Conservation (phyloP, 2,329 filamentous ascomycete species). For the Fusarium sp. region DNA sequence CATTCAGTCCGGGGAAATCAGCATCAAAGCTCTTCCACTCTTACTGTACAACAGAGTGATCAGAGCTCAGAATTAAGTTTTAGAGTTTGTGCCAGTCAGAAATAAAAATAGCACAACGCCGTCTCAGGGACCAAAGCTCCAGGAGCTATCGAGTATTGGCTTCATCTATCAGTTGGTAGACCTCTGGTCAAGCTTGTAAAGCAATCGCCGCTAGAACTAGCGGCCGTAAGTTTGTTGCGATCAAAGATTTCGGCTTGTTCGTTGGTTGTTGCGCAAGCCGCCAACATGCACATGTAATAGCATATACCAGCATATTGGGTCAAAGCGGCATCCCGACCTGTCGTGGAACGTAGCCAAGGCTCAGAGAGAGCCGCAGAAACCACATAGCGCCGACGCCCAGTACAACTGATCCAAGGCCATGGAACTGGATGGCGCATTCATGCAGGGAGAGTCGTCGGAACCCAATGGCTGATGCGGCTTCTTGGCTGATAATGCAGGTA, state of each 20-base stretch:
- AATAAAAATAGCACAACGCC: neutral
- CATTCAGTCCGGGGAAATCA: neutral
- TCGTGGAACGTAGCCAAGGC: conserved; percentile 31
- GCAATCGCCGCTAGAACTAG: neutral
- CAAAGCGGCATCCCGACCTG: conserved; percentile 7
- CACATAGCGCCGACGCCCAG: conserved; percentile 10
- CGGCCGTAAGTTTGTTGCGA: neutral
- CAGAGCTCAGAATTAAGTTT: conserved; percentile 1
- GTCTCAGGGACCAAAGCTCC: neutral
- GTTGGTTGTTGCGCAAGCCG: neutral
- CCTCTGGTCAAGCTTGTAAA: neutral
- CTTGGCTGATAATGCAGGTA: neutral
- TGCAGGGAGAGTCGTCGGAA: conserved; percentile 1
- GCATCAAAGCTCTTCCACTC: neutral
- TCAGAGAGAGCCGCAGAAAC: conserved; percentile 8
- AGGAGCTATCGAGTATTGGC: neutral
- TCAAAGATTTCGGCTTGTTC: neutral
- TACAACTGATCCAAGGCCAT: conserved; percentile 23
- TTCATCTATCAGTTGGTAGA: neutral
- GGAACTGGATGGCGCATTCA: conserved; percentile 17
- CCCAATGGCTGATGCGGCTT: neutral
- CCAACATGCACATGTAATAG: neutral
- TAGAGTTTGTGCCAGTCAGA: neutral
- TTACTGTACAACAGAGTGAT: neutral
- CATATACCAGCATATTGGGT: neutral